Evolutionary conservation across 1,284 basidiomycete species (phyloP), one percentile per base, ranked within the genome.

Genomic region (Rhodotorula sp.): DNA sequence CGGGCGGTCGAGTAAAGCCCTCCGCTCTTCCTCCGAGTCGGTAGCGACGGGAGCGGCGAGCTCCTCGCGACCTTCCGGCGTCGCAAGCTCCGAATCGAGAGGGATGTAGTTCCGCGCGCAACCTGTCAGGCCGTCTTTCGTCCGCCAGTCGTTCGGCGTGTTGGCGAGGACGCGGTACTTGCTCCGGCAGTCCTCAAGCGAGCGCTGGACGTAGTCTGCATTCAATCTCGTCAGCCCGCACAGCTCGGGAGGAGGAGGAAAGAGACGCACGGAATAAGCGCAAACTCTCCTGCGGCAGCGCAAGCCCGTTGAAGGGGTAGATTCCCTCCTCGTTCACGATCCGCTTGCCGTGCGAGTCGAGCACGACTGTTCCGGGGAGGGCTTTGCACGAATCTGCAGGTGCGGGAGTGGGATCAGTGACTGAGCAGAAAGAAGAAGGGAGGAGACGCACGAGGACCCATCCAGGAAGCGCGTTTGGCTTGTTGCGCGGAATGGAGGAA

Each of bases 31-130:
- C 40, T 44, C 40, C 58, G 52, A 73, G 56, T 26, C 58, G 58
- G 24, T 67, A 51, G 16, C 52, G 60, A 53, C 56, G 1, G 20
- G 34, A 7, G 53, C 65, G 18, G 30, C 60, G 46, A 56, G 65
- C 5, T 22, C 57, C 2, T 55, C 44, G 1, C 48, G 55, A 1
- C 10, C 22, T 2, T 54, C 26, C 1, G 51, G 51, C 1, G 53
- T 24, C 2, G 57, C 9, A 28, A 72, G 57, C 40, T 72, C 70
- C 4, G 28, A 24, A 31, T 70, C 63, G 30, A 58, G 47, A 26
- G 71, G 71, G 46, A 73, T 48, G 26, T 67, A 73, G 61, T 70
- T 70, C 18, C 68, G 56, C 13, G 71, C 71, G 60, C 71, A 73
- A 30, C 71, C 71, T 9, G 56, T 48, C 55, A 67, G 59, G 11